These are phyloP conservation scores for Trichophyton verrucosum DNA, from an alignment of 2,329 filamentous ascomycete genomes.

Conservation along the genomic window DNA sequence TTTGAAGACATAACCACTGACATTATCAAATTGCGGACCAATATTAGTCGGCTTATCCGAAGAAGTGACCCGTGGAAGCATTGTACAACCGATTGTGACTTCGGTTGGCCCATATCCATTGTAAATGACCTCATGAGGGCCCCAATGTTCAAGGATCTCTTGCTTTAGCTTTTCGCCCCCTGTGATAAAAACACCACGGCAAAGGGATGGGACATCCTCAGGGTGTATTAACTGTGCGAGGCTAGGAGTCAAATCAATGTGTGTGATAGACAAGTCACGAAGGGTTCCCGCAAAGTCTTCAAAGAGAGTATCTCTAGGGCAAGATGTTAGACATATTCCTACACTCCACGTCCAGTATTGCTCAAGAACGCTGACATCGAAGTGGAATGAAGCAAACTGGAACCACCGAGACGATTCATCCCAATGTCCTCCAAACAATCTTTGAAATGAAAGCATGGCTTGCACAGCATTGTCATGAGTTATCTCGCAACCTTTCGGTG, in stretches of 20 bases:
- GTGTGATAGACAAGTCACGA: conserved; percentile 60
- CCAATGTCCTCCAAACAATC: conserved; percentile 66
- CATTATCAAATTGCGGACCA: conserved; percentile 73
- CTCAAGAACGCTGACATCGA: conserved; percentile 84
- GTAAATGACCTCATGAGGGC: conserved; percentile 65
- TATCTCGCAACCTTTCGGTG: conserved; percentile 76
- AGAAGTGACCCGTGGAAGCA: conserved; percentile 65
- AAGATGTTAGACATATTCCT: conserved; percentile 71
- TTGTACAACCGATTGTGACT: conserved; percentile 83
- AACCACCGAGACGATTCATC: conserved; percentile 63
- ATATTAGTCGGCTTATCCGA: conserved; percentile 81
- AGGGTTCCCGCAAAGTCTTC: conserved; percentile 69
- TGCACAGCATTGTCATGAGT: conserved; percentile 83
- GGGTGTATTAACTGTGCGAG: conserved; percentile 68
- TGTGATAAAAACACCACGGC: conserved; percentile 79
- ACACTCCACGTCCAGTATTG: conserved; percentile 95
- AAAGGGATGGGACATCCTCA: conserved; percentile 65
- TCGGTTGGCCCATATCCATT: conserved; percentile 91
- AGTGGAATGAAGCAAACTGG: conserved; percentile 89
- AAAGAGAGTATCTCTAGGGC: conserved; percentile 70
- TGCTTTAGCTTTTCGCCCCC: conserved; percentile 80
- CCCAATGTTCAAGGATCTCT: conserved; percentile 81
- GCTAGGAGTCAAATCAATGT: conserved; percentile 85
- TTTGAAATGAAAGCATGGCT: conserved; percentile 74
- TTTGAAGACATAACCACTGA: conserved; percentile 66